These are phyloP conservation scores for Castanea crenata DNA, from an alignment of 306 rosid genomes.

Conservation along the genomic window DNA sequence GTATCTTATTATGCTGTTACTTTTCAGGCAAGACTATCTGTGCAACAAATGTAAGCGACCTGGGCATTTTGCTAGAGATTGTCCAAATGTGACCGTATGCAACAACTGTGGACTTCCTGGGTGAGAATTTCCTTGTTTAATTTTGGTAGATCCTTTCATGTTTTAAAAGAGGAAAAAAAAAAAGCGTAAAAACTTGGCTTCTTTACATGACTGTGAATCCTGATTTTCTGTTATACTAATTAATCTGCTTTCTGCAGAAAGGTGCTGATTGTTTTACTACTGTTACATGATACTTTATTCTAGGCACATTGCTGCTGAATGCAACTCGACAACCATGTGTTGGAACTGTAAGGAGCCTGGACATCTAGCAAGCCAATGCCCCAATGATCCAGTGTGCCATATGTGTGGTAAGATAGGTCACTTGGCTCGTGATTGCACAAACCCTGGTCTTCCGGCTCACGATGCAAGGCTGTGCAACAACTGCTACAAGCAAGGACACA, in stretches of 20 bases:
- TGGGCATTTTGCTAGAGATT: slow-evolving; percentile 32
- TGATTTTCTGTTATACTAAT: not conserved
- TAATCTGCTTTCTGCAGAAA: not conserved
- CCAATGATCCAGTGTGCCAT: slow-evolving; percentile 18
- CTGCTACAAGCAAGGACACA: slow-evolving; percentile 27
- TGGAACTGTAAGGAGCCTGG: slow-evolving; percentile 35
- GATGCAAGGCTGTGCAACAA: slow-evolving; percentile 25
- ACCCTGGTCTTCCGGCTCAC: slow-evolving; percentile 2
- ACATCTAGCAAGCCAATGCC: slow-evolving; percentile 24
- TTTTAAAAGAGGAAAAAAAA: no score
- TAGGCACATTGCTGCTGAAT: slow-evolving; percentile 28
- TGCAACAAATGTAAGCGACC: slow-evolving; percentile 28
- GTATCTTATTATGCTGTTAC: not conserved
- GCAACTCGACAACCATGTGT: slow-evolving; percentile 17
- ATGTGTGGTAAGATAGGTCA: slow-evolving; percentile 27
- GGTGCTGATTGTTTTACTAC: not conserved
- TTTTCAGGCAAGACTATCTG: slow-evolving; percentile 20
- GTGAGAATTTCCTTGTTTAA: slow-evolving; percentile 8
- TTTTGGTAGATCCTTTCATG: no score
- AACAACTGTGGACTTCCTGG: slow-evolving; percentile 32
- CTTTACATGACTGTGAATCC: not conserved
- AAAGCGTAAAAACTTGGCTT: not conserved
- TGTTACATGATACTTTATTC: not conserved
- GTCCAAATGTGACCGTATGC: slow-evolving; percentile 21
- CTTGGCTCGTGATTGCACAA: slow-evolving; percentile 22